phyloP scores from a whole-genome alignment of 108 stramenopile species.

The Ochromonas danica region DNA sequence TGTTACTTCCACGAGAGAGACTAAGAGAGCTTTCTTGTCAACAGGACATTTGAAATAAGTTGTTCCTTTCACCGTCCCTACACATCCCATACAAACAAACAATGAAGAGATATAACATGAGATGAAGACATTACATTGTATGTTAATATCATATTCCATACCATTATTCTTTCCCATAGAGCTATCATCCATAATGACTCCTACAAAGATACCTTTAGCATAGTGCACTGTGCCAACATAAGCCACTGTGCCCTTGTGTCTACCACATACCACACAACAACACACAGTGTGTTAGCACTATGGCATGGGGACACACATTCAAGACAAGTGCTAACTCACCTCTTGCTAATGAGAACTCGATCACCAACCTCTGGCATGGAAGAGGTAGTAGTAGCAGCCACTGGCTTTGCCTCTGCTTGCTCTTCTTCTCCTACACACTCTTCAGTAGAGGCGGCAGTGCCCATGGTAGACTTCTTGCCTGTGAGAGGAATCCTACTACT shows the following conservation, averaged over 20 bases:
- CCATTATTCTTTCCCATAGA: conserved; percentile 11
- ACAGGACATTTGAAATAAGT: not conserved
- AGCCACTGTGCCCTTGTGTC: conserved; percentile 20
- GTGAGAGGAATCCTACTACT: too few relatives aligned
- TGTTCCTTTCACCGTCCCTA: conserved; percentile 23
- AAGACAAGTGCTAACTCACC: too few relatives aligned
- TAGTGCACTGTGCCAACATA: conserved; percentile 24
- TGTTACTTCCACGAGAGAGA: not conserved
- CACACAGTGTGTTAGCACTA: too few relatives aligned
- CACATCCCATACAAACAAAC: not conserved
- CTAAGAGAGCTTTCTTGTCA: not conserved
- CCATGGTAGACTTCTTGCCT: too few relatives aligned
- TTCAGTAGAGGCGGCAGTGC: too few relatives aligned
- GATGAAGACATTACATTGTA: too few relatives aligned
- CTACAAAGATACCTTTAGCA: conserved; percentile 19
- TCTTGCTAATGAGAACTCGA: too few relatives aligned
- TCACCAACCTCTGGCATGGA: too few relatives aligned
- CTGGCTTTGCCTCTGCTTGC: too few relatives aligned
- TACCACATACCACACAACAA: not conserved
- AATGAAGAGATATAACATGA: not conserved
- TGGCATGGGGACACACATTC: too few relatives aligned
- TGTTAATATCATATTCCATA: not conserved
- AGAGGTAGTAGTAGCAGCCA: too few relatives aligned
- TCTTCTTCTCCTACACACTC: too few relatives aligned
- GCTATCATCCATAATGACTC: conserved; percentile 29